phyloP scores from a whole-genome alignment of 768 basidiomycete species.

The Porpolomopsis calyptriformis region DNA sequence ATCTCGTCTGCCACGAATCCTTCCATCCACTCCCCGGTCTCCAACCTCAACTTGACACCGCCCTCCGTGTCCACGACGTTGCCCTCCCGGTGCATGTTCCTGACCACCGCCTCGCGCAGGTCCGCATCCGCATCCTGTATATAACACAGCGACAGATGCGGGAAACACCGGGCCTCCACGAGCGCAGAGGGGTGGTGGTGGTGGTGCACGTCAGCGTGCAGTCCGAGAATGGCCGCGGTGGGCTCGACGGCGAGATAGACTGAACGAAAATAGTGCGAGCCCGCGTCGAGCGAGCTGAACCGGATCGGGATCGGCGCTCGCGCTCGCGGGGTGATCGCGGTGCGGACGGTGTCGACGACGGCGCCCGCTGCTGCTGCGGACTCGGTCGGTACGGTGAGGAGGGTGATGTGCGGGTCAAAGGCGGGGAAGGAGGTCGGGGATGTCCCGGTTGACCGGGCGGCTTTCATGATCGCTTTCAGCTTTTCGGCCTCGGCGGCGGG shows the following conservation, averaged over 20 bases:
- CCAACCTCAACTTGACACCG: constrained; percentile 22
- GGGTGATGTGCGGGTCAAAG: constrained; percentile 65
- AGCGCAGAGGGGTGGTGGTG: too few species aligned
- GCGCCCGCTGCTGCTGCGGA: constrained; percentile 15
- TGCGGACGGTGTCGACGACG: constrained; percentile 30
- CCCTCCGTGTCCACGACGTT: constrained; percentile 18
- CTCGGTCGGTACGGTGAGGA: constrained; percentile 33
- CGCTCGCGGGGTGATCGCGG: constrained; percentile 13
- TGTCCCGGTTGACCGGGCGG: constrained; percentile 20
- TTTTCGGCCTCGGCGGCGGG: constrained; percentile 28
- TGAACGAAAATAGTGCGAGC: constrained; percentile 60
- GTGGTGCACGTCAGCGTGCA: constrained; percentile 40
- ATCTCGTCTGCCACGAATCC: constrained; percentile 40
- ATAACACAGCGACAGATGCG: constrained; percentile 69
- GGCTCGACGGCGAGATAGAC: constrained; percentile 47
- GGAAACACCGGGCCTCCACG: constrained; percentile 44
- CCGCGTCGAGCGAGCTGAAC: constrained; percentile 47
- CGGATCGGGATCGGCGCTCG: constrained; percentile 23
- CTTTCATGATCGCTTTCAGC: constrained; percentile 38
- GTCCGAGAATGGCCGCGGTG: constrained; percentile 31
- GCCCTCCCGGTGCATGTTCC: constrained; percentile 29
- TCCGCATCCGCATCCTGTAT: constrained; percentile 55
- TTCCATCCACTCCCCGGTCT: constrained; percentile 24
- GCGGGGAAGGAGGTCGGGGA: constrained; percentile 40
- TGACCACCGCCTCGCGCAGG: constrained; percentile 40